Percentiles rank a stretch among this genome's conserved stretches.
Conservation (phyloP, 306 rosid species). For the Castanea crenata region DNA sequence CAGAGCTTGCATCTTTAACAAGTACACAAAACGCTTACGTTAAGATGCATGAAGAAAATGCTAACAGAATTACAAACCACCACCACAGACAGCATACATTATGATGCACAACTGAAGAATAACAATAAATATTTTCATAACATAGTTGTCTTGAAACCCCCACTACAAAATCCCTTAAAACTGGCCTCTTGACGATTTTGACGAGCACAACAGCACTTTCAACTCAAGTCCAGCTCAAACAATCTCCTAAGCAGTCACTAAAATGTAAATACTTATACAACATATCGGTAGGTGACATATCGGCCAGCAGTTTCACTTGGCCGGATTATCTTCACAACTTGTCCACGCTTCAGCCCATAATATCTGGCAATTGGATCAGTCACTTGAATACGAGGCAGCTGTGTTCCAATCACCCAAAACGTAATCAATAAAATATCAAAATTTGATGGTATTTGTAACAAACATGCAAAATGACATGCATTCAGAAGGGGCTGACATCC, state of each 20-base stretch:
- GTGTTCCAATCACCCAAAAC: constrained; percentile 9
- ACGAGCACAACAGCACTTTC: background rate
- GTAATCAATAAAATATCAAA: background rate
- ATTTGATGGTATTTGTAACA: background rate
- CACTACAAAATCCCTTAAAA: too few relatives aligned
- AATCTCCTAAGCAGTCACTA: background rate
- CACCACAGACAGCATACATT: too few relatives aligned
- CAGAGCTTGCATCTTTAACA: too few relatives aligned
- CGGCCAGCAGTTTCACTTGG: constrained; percentile 88
- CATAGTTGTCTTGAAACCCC: too few relatives aligned
- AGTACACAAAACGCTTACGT: too few relatives aligned
- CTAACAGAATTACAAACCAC: too few relatives aligned
- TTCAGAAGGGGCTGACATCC: background rate
- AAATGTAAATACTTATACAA: constrained; percentile 34
- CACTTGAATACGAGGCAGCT: constrained; percentile 87
- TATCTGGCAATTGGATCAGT: constrained; percentile 85
- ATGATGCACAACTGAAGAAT: too few relatives aligned
- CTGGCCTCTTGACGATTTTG: too few relatives aligned
- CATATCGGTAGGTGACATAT: constrained; percentile 78
- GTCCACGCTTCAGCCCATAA: constrained; percentile 88
- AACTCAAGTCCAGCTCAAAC: background rate
- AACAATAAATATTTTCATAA: too few relatives aligned
- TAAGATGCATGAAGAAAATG: too few relatives aligned
- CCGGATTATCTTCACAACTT: constrained; percentile 83
- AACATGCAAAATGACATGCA: constrained; percentile 5